Evolutionary conservation across 768 basidiomycete genomes (phyloP), one percentile per base, ranked within the genome.

Genomic region (Kwoniella europaea): DNA sequence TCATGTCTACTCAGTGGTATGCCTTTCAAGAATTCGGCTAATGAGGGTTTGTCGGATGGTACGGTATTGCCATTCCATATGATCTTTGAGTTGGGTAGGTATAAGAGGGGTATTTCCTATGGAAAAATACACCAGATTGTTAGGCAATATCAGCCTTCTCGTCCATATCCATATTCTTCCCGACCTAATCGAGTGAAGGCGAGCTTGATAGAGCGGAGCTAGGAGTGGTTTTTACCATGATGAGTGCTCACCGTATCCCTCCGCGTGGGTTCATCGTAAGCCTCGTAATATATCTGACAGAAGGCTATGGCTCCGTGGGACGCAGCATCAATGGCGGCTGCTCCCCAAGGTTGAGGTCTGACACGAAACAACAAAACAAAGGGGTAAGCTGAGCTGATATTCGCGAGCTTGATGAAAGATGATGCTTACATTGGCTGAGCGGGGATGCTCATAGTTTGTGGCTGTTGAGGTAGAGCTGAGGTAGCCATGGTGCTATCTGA

Each of bases 201-300:
- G 35, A 35, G 35, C 7, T 35, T 35, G 35, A 35, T 27, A 27
- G 3, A 27, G 27, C 18, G n/a, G n/a, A n/a, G n/a, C n/a, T n/a
- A 7, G 6, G 9, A 18, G 42, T 63, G 50, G n/a, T 10, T 13
- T 13, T n/a, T 43, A 46, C 9, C 13, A n/a, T 24, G 16, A 24
- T 3, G 18, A 54, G n/a, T 24, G 74, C 79, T 56, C 35, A 81
- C 79, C 10, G 27, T 62, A 9, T 68, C 68, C 27, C 79, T 58
- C 52, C 79, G 54, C 2, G 74, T 73, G 9, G 79, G 79, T 57
- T 81, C 79, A 70, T 81, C 79, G 57, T 79, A 81, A 10, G 77
- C 71, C 52, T 81, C 79, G 56, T 81, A 81, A 68, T 81, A 81
- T 13, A 81, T 72, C 54, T 81, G 79, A 60, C 74, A 77, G 70